Evolutionary conservation across 129 eudicot genomes (phyloP).

Genomic region (Helianthus tuberosus): DNA sequence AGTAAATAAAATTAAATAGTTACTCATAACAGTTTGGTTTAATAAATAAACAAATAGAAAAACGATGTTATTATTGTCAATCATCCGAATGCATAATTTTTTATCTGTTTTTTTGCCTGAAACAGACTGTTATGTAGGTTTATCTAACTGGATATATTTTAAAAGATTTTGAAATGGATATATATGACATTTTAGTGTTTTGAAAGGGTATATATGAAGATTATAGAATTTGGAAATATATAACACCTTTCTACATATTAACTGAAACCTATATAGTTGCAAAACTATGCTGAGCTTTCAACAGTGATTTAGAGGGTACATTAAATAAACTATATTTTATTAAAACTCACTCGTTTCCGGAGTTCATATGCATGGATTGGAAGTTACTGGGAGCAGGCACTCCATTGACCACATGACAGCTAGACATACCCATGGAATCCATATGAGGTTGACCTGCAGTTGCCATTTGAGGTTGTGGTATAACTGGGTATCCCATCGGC

Average conservation of each 20-base stretch:
- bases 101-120: neutral
- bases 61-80: neutral
- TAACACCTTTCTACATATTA: neutral
- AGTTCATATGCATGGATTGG: conserved; percentile 87
- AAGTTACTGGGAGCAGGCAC: conserved; percentile 90
- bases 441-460: conserved; percentile 90
- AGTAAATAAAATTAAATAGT: neutral
- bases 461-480: conserved; percentile 75
- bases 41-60: neutral
- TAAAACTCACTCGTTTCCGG: conserved; percentile 66
- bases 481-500: conserved; percentile 97
- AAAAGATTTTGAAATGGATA: neutral
- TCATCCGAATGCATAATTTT: neutral
- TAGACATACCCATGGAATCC: conserved; percentile 83
- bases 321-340: neutral
- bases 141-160: neutral
- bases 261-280: neutral
- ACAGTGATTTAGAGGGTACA: neutral
- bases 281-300: conserved; percentile 12
- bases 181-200: neutral
- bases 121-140: neutral
- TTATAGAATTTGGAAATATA: neutral
- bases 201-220: neutral
- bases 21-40: neutral
- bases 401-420: conserved; percentile 95